A percentile compares a stretch with the other conserved stretches of the same genome.
phyloP scores from a whole-genome alignment of 176 grass and related monocot genomes.

The Cenchrus purpureus region DNA sequence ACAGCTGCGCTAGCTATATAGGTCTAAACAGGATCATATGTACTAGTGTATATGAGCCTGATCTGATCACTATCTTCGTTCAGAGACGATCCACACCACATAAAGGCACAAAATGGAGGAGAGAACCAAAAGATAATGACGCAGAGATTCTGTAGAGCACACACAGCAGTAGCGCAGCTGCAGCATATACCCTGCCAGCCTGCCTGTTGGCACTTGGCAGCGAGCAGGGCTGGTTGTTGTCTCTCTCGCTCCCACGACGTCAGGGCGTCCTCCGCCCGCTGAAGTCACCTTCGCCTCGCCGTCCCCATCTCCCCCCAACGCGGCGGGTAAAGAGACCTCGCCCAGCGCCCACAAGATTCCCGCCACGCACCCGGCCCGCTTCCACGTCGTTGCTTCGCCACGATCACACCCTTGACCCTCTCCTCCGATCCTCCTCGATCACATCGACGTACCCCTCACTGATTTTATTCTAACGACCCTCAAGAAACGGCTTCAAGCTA shows the following conservation, averaged over 20 bases:
- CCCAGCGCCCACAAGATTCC: not conserved
- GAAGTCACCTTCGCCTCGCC: not conserved
- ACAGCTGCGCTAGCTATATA: too few species aligned
- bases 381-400: constrained; percentile 30
- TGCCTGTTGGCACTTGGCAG: not conserved
- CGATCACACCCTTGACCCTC: not conserved
- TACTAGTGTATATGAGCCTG: too few species aligned
- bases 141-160: too few species aligned
- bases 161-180: not conserved
- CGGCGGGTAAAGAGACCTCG: not conserved
- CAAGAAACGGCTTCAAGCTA: too few species aligned
- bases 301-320: not conserved
- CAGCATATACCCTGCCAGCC: not conserved
- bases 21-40: too few species aligned
- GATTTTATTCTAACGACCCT: too few species aligned
- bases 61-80: too few species aligned
- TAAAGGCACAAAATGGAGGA: not conserved
- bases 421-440: too few species aligned
- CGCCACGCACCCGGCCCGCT: not conserved
- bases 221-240: not conserved
- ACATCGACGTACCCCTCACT: not conserved
- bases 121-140: not conserved
- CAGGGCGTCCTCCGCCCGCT: not conserved
- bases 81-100: not conserved
- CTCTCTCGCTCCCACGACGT: not conserved